Evolutionary conservation across 495 filamentous ascomycete species (phyloP).

Genomic region (Penicillium lagena): DNA sequence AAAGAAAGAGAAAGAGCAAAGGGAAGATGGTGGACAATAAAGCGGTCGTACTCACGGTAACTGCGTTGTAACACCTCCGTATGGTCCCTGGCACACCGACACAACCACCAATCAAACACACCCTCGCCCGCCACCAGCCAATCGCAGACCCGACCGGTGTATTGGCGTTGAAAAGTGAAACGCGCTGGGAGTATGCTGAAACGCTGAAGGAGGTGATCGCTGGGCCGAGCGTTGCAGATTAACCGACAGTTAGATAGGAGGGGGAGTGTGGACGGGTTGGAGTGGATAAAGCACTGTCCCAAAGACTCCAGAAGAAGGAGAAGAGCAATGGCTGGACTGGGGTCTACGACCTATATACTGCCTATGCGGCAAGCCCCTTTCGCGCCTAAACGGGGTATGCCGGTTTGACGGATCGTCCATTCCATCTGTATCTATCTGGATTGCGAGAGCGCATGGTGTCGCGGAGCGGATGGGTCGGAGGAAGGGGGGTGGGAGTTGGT

Average conservation of each 20-base stretch:
- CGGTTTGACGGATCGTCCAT: slow-evolving; percentile 15
- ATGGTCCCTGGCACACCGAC: slow-evolving; percentile 6
- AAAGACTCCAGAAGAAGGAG: not conserved
- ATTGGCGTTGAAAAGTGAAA: slow-evolving; percentile 23
- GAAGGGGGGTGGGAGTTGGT: not conserved
- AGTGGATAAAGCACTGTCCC: no score
- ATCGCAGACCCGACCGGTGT: slow-evolving; percentile 12
- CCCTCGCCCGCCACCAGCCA: slow-evolving; percentile 16
- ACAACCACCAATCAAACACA: slow-evolving; percentile 6
- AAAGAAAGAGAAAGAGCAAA: not conserved
- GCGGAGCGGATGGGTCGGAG: slow-evolving; percentile 3
- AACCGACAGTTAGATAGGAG: not conserved
- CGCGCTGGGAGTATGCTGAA: slow-evolving; percentile 24
- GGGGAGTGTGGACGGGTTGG: no score
- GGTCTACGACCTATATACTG: slow-evolving; percentile 12
- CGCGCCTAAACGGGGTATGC: slow-evolving; percentile 12
- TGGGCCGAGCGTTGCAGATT: slow-evolving; percentile 16
- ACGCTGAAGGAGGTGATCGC: slow-evolving; percentile 18
- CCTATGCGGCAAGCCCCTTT: no score
- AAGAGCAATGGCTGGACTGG: not conserved
- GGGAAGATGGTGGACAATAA: not conserved
- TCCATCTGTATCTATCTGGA: slow-evolving; percentile 7
- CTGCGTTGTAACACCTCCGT: slow-evolving; percentile 4
- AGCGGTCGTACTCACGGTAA: not conserved
- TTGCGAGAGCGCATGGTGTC: slow-evolving; percentile 9